Base-by-base conservation (phyloP, 768 basidiomycete genomes). In the Pulveroboletus sp. region DNA sequence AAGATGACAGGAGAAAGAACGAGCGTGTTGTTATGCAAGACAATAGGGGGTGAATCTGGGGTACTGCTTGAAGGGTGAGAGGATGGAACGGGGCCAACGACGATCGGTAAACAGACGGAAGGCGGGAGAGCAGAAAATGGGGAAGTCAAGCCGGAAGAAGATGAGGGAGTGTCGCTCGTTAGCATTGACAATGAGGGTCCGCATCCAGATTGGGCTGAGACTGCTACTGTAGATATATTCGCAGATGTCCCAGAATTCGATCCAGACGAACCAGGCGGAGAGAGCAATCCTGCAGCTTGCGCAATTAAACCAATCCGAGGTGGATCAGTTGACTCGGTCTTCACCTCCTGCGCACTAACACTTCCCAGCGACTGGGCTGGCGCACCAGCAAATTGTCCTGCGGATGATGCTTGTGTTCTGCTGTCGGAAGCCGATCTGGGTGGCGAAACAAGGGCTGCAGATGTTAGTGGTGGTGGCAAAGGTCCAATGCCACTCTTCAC, bases 1-100 rank as follows among this genome's bases (percentile, higher is more conserved):
- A 97, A 97, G 29, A 95, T 85, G 19, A 78, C 76, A 2, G 94
- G 94, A 59, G 90, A 88, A 32, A 97, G 80, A 47, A 92, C 81
- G 19, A 97, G 78, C 25, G 80, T 85, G 45, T 90, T 85, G 55
- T 92, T 85, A 53, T 94, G 90, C 12, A 94, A 70, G 20, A 90
- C 81, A 73, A 97, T 91, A 27, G 83, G 83, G 20, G 66, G 47
- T 51, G 63, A 75, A 44, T 81, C 77, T 48, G 79, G 72, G n/a
- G 67, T 49, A 14, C 60, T 49, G 5, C 67, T 50, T 64, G 78
- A 52, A 13, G 84, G 75, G 53, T 84, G 82, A 17, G 81, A 78
- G 5, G 78, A 72, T 23, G 80, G 91, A 59, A 86, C 79, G 34
- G 87, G 82, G 7, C 83, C 85, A 36, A 94, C 73, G 32, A 89